Evolutionary conservation across 1,284 basidiomycete species (phyloP), one percentile per base, ranked within the genome.

Genomic region (Tylopilus orsonianus): DNA sequence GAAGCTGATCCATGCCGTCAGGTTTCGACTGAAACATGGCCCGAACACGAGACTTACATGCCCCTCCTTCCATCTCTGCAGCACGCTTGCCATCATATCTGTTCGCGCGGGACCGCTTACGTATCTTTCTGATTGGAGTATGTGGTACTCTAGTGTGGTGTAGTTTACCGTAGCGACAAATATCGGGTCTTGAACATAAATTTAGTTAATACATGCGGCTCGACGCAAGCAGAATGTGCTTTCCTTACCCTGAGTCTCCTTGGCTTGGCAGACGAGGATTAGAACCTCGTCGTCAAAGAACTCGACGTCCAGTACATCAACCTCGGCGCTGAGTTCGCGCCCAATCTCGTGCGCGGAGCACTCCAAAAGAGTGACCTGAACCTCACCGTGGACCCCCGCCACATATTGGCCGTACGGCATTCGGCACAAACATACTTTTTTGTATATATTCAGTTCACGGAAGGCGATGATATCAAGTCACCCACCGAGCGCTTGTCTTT

Each of bases 281-380:
- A 87, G 61, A 59, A 65, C 72, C 63, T 83, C 76, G 59, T 87
- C 82, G 70, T 90, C 87, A 63, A 90, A 88, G 68, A 90, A 90
- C 49, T 86, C 83, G 46, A 72, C 75, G 59, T 84, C 82, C 58
- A 87, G 63, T 41, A 88, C 59, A 50, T 82, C 73, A 57, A 83
- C 59, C 49, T 66, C 65, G 37, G 49, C 49, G 37, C 53, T 52
- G 53, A 54, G 62, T 60, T 70, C 68, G 51, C 64, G 69, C 34
- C 63, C 59, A 43, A 52, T 68, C 59, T 65, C 69, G 54, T 65
- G 60, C 56, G 76, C 61, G 54, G 59, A 67, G 61, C 79, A 80
- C 61, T 80, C 75, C 33, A 84, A 68, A 66, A 84, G 60, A 55
- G 69, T 73, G 53, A 78, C 66, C 50, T 69, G 70, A 61, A 78